These are phyloP conservation scores for Ophioceras dolichostomum DNA, from an alignment of 2,329 filamentous ascomycete genomes.

Conservation along the genomic window DNA sequence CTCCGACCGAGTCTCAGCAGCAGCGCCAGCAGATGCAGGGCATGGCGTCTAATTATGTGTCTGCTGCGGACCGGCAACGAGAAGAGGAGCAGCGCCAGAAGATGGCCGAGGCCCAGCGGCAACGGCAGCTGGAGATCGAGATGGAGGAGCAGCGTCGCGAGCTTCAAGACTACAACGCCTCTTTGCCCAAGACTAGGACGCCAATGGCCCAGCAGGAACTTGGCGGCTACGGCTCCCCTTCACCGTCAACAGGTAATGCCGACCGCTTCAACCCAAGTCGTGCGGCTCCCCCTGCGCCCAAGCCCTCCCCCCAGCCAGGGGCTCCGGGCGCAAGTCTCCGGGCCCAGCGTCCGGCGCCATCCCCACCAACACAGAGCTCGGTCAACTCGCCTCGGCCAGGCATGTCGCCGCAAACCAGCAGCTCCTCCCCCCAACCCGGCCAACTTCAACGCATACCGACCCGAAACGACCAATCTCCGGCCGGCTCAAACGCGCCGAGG, in stretches of 20 bases:
- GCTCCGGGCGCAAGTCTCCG: constrained; percentile 39
- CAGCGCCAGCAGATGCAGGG: constrained; percentile 46
- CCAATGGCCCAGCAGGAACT: constrained; percentile 85
- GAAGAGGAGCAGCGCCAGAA: constrained; percentile 47
- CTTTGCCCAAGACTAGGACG: constrained; percentile 67
- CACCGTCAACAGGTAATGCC: constrained; percentile 23
- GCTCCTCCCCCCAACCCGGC: constrained; percentile 23
- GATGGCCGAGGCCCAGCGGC: constrained; percentile 46
- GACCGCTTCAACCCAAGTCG: constrained; percentile 77
- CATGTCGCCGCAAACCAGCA: constrained; percentile 36
- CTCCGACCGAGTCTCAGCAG: constrained; percentile 33
- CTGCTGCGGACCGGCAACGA: constrained; percentile 30
- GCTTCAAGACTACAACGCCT: constrained; percentile 80
- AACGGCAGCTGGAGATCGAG: constrained; percentile 41
- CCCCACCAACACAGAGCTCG: constrained; percentile 42
- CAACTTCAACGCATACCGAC: constrained; percentile 30
- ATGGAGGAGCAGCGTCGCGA: constrained; percentile 64
- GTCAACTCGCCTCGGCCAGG: constrained; percentile 30
- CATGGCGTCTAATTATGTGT: constrained; percentile 40
- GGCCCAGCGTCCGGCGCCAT: constrained; percentile 75
- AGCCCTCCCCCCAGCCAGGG: constrained; percentile 30
- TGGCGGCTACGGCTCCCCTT: constrained; percentile 45
- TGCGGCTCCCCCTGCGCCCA: constrained; percentile 71
- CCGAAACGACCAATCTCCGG: constrained; percentile 32
- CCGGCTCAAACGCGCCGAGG: constrained; percentile 40